phyloP scores from a whole-genome alignment of 2,329 filamentous ascomycete species.

The Ascochyta viciae-villosae region DNA sequence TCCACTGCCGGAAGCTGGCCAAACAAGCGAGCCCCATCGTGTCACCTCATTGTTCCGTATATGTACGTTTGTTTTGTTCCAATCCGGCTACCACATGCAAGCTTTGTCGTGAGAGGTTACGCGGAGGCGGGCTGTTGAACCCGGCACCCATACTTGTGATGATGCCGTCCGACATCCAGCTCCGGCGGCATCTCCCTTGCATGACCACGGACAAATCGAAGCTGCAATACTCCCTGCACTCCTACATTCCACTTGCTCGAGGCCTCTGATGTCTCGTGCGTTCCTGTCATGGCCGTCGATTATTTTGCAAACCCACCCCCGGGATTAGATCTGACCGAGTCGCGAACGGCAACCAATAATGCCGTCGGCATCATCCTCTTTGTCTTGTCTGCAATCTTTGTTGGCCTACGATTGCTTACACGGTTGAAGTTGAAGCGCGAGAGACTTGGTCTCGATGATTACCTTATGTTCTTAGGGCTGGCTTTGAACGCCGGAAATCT shows the following conservation, averaged over 20 bases:
- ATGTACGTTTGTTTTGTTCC: neutral
- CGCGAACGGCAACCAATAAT: slow-evolving; percentile 30
- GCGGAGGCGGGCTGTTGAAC: neutral
- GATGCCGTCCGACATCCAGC: neutral
- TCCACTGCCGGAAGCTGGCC: neutral
- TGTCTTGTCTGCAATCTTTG: slow-evolving; percentile 27
- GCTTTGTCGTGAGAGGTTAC: neutral
- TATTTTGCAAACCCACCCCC: slow-evolving; percentile 27
- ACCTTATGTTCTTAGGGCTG: slow-evolving; percentile 33
- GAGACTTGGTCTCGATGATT: slow-evolving; percentile 28
- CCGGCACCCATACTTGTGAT: neutral
- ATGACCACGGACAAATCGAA: neutral
- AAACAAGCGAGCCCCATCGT: neutral
- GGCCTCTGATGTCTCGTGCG: neutral
- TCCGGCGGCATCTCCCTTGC: slow-evolving; percentile 1
- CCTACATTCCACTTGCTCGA: neutral
- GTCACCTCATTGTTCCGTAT: neutral
- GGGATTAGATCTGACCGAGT: slow-evolving; percentile 28
- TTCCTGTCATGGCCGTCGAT: slow-evolving; percentile 13
- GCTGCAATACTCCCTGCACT: neutral
- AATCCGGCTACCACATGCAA: neutral
- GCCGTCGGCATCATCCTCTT: slow-evolving; percentile 32
- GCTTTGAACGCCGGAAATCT: slow-evolving; percentile 31
- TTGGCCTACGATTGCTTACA: slow-evolving; percentile 27
- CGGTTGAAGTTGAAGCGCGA: slow-evolving; percentile 28